Base-by-base conservation (phyloP, 768 basidiomycete species). In the Amanita molliuscula region DNA sequence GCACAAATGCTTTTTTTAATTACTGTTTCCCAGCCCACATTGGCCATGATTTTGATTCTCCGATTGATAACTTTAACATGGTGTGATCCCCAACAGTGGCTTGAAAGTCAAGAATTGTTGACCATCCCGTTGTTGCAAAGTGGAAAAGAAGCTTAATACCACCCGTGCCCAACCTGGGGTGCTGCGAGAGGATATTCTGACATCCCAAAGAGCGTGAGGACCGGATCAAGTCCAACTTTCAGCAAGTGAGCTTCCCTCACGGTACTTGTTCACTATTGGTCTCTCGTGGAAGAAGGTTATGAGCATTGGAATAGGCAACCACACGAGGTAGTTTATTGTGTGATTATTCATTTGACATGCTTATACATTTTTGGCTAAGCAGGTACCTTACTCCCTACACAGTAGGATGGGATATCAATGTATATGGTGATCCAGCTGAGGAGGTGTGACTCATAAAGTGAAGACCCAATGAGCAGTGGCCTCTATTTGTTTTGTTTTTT, bases 131-230 rank as follows among this genome's bases (percentile, higher is more conserved):
- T 41, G 75, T 93, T 21, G 58, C 72, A 40, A 75, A 48, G 72
- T 91, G 42, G 88, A 87, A 18, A 63, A 78, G 53, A 73, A 70
- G 58, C 72, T 84, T 29, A 67, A 69, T 29, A 83, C 79, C 4
- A 82, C 83, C 1, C 69, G 86, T 2, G 90, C 88, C 0, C 87
- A 93, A 64, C 88, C 0, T 94, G 88, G 88, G 84, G 79, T 10
- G 76, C 66, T 31, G 62, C 81, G 56, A 76, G 88, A 35, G 90
- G 88, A 10, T 83, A 81, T 64, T 81, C 81, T 8, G 84, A 91
- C 54, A 88, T 92, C 58, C 90, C 90, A 15, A 92, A 93, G 75
- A 81, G 79, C 49, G 85, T 89, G 71, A 82, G 59, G 77, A 70
- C 3, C 84, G 85, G 35, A 83, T 89, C 66, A 61, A 71, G 47